phyloP scores from a whole-genome alignment of 805 yeast species.

The Sungouiozyma ichnusensis region DNA sequence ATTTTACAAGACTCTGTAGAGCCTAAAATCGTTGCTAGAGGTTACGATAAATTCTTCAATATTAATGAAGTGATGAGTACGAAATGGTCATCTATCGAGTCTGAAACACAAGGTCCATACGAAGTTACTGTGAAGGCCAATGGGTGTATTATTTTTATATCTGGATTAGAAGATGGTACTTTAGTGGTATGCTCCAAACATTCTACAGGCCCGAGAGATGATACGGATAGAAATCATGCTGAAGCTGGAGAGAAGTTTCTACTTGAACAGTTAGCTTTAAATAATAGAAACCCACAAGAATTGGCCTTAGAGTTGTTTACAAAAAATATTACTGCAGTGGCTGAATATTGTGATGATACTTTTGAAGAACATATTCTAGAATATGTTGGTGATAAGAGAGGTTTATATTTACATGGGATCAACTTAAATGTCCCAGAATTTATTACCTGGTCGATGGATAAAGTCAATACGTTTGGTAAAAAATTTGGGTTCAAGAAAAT shows the following conservation, averaged over 20 bases:
- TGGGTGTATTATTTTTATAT: conserved; percentile 81
- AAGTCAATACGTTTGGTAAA: conserved; percentile 50
- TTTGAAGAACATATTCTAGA: conserved; percentile 91
- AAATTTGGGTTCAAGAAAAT: conserved; percentile 63
- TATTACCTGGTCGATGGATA: conserved; percentile 49
- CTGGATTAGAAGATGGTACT: conserved; percentile 68
- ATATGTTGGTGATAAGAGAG: conserved; percentile 56
- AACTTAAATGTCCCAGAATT: conserved; percentile 59
- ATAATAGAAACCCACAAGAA: conserved; percentile 33
- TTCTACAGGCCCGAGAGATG: conserved; percentile 62
- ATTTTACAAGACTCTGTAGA: conserved; percentile 30
- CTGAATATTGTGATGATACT: conserved; percentile 82
- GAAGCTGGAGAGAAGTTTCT: conserved; percentile 55
- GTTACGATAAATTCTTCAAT: conserved; percentile 92
- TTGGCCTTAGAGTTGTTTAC: conserved; percentile 47
- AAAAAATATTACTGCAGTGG: conserved; percentile 68
- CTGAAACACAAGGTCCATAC: conserved; percentile 62
- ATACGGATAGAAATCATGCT: conserved; percentile 58
- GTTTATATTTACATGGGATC: conserved; percentile 83
- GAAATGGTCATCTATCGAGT: conserved; percentile 36
- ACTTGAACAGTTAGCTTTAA: conserved; percentile 37
- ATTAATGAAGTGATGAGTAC: conserved; percentile 53
- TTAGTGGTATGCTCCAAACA: conserved; percentile 86
- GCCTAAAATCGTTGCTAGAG: conserved; percentile 56
- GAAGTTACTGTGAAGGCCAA: conserved; percentile 77